Conservation (phyloP, 495 filamentous ascomycete species). For the Talaromyces adpressus region DNA sequence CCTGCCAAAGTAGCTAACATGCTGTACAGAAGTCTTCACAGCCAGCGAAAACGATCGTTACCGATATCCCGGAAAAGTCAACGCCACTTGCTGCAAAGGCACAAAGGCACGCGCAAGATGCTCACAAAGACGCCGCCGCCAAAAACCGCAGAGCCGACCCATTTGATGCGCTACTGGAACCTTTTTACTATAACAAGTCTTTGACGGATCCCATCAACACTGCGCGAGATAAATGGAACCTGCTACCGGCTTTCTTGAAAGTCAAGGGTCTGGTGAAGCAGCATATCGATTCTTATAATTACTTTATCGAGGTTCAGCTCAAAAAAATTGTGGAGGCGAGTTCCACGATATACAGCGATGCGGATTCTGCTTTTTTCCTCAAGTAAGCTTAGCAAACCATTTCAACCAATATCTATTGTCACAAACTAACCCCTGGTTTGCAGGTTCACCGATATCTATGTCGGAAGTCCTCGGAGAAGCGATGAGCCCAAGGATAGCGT, state of each 20-base stretch:
- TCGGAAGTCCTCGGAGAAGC: conserved; percentile 67
- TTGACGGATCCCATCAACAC: conserved; percentile 91
- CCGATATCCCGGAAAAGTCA: conserved; percentile 6
- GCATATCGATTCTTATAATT: conserved; percentile 98
- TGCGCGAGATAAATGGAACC: conserved; percentile 91
- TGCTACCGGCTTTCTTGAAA: conserved; percentile 92
- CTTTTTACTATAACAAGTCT: conserved; percentile 92
- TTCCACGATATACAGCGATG: conserved; percentile 75
- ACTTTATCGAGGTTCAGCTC: conserved; percentile 88
- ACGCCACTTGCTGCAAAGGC: conserved; percentile 9
- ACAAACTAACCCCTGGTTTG: conserved; percentile 11
- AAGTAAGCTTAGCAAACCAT: conserved; percentile 36
- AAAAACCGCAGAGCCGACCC: conserved; percentile 28
- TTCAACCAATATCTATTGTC: neutral
- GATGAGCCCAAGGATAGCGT: conserved; percentile 55
- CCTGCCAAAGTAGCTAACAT: neutral
- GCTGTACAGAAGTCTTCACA: neutral
- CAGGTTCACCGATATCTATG: conserved; percentile 73
- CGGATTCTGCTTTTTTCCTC: conserved; percentile 78
- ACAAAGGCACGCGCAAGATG: conserved; percentile 3
- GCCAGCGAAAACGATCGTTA: neutral
- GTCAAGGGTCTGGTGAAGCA: conserved; percentile 95
- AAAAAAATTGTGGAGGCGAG: conserved; percentile 94
- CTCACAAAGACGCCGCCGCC: conserved; percentile 13
- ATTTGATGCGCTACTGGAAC: conserved; percentile 85